These are phyloP conservation scores for Aspergillus tubingensis DNA, from an alignment of 2,329 filamentous ascomycete species.

Conservation along the genomic window DNA sequence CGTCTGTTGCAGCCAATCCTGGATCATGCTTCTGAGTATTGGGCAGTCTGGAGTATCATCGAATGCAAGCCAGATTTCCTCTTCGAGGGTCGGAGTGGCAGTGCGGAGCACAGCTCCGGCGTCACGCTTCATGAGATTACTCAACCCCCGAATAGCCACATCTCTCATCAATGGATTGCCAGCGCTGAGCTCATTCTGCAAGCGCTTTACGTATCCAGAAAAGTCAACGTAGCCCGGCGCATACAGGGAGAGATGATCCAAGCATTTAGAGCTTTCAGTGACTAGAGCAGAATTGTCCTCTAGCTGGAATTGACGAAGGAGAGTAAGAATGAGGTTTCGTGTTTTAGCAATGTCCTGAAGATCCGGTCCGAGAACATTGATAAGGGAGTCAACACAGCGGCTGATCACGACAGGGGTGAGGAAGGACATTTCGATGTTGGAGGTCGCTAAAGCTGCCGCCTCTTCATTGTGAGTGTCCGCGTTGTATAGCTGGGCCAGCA, in stretches of 20 bases:
- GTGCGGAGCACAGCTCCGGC: conserved; percentile 77
- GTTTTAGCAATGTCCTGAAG: conserved; percentile 89
- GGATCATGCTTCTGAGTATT: conserved; percentile 81
- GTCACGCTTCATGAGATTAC: conserved; percentile 93
- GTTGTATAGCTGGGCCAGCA: conserved; percentile 90
- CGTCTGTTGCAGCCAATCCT: conserved; percentile 92
- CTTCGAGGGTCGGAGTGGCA: conserved; percentile 77
- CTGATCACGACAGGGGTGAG: conserved; percentile 81
- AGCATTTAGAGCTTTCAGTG: conserved; percentile 75
- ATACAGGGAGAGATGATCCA: conserved; percentile 90
- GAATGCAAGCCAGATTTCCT: conserved; percentile 86
- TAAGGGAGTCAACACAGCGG: conserved; percentile 87
- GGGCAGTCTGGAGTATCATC: conserved; percentile 75
- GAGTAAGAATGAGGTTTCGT: conserved; percentile 84
- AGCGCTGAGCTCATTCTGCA: conserved; percentile 77
- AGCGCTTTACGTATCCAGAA: conserved; percentile 73
- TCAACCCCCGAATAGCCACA: conserved; percentile 81
- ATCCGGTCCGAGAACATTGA: conserved; percentile 95
- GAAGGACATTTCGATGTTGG: conserved; percentile 85
- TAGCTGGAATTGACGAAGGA: conserved; percentile 79
- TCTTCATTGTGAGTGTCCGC: conserved; percentile 90
- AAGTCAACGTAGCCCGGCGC: conserved; percentile 87
- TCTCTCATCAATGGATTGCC: conserved; percentile 70
- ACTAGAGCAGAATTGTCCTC: conserved; percentile 72
- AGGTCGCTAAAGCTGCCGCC: conserved; percentile 74